A percentile compares a stretch with the other conserved stretches of the same genome.
Evolutionary conservation across 306 rosid genomes (phyloP).

Genomic region (Prunus dulcis): DNA sequence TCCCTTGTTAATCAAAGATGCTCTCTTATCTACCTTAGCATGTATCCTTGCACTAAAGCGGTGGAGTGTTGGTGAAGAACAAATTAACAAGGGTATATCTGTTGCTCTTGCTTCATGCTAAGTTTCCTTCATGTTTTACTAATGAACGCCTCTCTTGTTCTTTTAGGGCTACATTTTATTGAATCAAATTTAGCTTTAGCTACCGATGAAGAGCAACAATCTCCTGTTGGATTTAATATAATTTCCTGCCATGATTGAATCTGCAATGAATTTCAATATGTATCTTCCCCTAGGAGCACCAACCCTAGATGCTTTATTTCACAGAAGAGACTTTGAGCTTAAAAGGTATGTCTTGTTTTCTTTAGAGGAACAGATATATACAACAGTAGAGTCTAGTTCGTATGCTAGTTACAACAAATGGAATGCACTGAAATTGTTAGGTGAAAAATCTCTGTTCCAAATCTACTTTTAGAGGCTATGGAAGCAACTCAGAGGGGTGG

Average conservation of each 20-base stretch:
- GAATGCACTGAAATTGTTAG: background rate
- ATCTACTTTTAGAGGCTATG: slow-evolving; percentile 32
- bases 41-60: slow-evolving; percentile 64
- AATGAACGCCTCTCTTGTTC: slow-evolving; percentile 14
- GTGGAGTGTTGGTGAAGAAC: slow-evolving; percentile 64
- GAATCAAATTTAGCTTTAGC: slow-evolving; percentile 61
- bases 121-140: slow-evolving; percentile 6
- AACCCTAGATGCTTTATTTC: slow-evolving; percentile 47
- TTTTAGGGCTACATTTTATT: slow-evolving; percentile 68
- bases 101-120: background rate
- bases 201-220: slow-evolving; percentile 52
- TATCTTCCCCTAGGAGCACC: slow-evolving; percentile 39
- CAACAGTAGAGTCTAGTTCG: background rate
- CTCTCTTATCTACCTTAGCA: slow-evolving; percentile 72
- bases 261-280: slow-evolving; percentile 51
- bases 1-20: slow-evolving; percentile 53
- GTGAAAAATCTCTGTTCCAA: slow-evolving; percentile 1
- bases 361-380: background rate
- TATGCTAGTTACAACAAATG: background rate
- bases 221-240: slow-evolving; percentile 72
- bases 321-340: slow-evolving; percentile 53
- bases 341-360: slow-evolving; percentile 32
- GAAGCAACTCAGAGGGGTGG: slow-evolving; percentile 59
- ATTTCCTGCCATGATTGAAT: slow-evolving; percentile 63
- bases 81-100: slow-evolving; percentile 51